Evolutionary conservation across 768 basidiomycete genomes (phyloP).

Genomic region (Lentinula raphanica): DNA sequence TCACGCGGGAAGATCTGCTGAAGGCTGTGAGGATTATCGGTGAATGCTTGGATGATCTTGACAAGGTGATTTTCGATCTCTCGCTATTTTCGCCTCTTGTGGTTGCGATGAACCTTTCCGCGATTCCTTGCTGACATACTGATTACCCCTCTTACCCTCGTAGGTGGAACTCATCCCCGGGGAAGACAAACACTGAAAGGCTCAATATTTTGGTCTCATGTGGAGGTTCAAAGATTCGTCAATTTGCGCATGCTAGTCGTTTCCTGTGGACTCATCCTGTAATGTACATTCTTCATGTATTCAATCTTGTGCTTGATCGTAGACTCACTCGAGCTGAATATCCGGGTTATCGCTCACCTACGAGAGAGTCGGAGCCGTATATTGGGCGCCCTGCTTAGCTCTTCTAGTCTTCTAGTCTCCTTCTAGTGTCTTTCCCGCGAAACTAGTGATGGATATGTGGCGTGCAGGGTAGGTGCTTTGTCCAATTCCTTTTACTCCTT

Average conservation of each 20-base stretch:
- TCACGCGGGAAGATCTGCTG: conserved; percentile 78
- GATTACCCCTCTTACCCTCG: conserved; percentile 5
- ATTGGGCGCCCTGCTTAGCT: background rate
- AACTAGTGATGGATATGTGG: background rate
- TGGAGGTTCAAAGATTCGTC: too few relatives aligned
- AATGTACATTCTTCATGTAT: background rate
- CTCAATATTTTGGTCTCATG: too few relatives aligned
- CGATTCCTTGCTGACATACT: background rate
- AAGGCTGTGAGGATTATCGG: conserved; percentile 73
- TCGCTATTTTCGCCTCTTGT: background rate
- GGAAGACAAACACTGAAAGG: conserved; percentile 27
- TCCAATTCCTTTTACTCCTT: background rate
- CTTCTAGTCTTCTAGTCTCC: background rate
- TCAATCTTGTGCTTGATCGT: too few relatives aligned
- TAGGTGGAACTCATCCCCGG: conserved; percentile 54
- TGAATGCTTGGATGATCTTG: conserved; percentile 74
- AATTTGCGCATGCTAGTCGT: too few relatives aligned
- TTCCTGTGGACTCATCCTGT: too few relatives aligned
- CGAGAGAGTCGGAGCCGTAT: too few relatives aligned
- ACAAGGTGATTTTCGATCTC: conserved; percentile 44
- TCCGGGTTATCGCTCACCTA: too few relatives aligned
- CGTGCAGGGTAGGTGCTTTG: background rate
- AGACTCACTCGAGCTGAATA: too few relatives aligned
- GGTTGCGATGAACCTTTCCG: background rate
- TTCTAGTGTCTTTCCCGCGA: background rate